Conservation (phyloP, 108 stramenopile genomes). For the Poteriospumella lacustris region DNA sequence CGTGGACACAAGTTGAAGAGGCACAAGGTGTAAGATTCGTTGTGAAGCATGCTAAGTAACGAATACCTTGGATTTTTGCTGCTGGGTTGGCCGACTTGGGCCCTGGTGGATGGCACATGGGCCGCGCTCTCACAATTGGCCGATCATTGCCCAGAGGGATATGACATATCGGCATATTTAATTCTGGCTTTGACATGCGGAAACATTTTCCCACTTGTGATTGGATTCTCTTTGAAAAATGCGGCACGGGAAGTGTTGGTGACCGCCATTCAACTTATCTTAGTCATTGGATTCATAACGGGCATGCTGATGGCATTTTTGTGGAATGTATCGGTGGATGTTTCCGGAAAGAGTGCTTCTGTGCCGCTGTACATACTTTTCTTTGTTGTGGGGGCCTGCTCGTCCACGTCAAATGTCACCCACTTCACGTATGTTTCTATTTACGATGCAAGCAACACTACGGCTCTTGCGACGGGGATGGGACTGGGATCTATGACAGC, state of each 20-base stretch:
- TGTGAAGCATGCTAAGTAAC: neutral
- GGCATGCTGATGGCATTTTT: neutral
- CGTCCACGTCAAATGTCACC: constrained; percentile 19
- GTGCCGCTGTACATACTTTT: neutral
- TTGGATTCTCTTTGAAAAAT: neutral
- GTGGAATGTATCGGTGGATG: neutral
- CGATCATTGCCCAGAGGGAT: neutral
- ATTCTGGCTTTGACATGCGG: constrained; percentile 2
- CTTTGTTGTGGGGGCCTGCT: constrained; percentile 11
- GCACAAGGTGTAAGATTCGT: no score
- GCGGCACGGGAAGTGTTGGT: neutral
- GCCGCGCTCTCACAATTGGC: neutral
- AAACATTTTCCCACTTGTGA: neutral
- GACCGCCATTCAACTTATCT: neutral
- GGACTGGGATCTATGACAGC: neutral
- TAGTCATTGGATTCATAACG: neutral
- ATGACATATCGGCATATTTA: neutral
- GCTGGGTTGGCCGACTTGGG: constrained; percentile 1
- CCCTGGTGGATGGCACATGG: constrained; percentile 9
- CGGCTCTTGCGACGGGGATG: neutral
- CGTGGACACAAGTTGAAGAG: no score
- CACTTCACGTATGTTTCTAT: constrained; percentile 11
- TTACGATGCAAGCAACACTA: neutral
- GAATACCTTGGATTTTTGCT: neutral
- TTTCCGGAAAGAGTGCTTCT: neutral